Base-by-base conservation (phyloP, 768 basidiomycete genomes). In the Rhizopogon vinicolor region DNA sequence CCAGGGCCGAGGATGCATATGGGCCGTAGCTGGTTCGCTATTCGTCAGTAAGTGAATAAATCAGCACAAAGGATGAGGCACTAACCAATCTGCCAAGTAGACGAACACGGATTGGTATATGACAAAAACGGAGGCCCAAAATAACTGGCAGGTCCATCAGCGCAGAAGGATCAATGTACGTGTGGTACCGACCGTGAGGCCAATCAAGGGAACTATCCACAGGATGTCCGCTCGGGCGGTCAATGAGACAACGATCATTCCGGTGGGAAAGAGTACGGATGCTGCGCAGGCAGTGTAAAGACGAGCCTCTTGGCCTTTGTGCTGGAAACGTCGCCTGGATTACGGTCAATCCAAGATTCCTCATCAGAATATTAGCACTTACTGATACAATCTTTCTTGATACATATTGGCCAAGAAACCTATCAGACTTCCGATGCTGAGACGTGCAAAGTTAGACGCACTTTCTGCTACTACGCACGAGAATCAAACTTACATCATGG, bases 241-340 rank as follows among this genome's bases (percentile, higher is more conserved):
- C 83, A 86, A 89, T 0, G 84, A 86, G 59, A 84, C 91, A 31
- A 89, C 81, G 68, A 89, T 80, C 78, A 87, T 83, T 19, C 78
- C 80, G 0, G 68, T 58, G 0, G 86, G 85, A 43, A 85, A 72
- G 14, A 84, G 61, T 41, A 85, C 43, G 0, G 76, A 79, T 0
- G 82, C 83, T 87, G 10, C 31, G 9, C 31, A 33, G 31, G 31
- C 31, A 10, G 10, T 33, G 6, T 33, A 33, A 33, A 33, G 69
- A 8, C 86, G 77, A 5, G 86, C 86, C 68, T 88, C 86, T 4
- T 73, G 77, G 0, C 76, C 77, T 42, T 60, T 59, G 55, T 53
- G 51, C 41, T 61, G 63, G 0, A 68, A 51, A 29, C 73, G 69
- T 45, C 67, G 65, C 41, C 62, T 61, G 37, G 56, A 41, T 8